Evolutionary conservation across 176 grass and related monocot species (phyloP).

Genomic region (Saccharum spontaneum): DNA sequence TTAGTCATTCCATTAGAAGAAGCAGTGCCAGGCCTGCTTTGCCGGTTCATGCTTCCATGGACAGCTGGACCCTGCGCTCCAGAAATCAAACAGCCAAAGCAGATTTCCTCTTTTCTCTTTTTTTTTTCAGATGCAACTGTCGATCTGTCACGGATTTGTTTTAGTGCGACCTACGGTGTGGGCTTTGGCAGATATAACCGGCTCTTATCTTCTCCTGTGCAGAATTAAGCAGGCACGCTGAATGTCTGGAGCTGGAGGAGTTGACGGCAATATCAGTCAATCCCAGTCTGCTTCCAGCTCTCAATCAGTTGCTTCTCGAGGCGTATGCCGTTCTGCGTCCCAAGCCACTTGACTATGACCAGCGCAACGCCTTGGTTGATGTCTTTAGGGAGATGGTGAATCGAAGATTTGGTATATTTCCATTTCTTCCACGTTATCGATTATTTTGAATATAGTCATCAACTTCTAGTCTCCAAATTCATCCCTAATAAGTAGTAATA

Average conservation of each 20-base stretch:
- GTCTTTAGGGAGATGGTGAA: constrained; percentile 51
- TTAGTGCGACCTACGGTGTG: not conserved
- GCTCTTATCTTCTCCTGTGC: not conserved
- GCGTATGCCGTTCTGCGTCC: constrained; percentile 55
- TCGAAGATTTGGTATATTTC: constrained; percentile 61
- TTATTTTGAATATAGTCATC: not conserved
- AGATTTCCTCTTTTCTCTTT: not conserved
- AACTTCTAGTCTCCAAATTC: not conserved
- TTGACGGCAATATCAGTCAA: constrained; percentile 44
- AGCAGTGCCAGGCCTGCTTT: not conserved
- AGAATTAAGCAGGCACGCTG: constrained; percentile 48
- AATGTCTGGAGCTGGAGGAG: constrained; percentile 44
- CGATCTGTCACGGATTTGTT: not conserved
- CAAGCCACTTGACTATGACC: constrained; percentile 60
- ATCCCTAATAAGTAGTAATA: not conserved
- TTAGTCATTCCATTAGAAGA: not conserved
- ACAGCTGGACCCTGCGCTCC: not conserved
- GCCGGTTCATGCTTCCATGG: not conserved
- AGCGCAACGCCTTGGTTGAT: constrained; percentile 53
- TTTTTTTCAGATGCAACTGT: not conserved
- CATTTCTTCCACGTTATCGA: not conserved
- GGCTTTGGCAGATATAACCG: not conserved
- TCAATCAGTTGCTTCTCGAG: constrained; percentile 59
- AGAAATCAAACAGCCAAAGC: not conserved
- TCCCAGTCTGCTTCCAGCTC: constrained; percentile 24